Conservation (phyloP, 805 yeast genomes). For the Nakazawaea populi region DNA sequence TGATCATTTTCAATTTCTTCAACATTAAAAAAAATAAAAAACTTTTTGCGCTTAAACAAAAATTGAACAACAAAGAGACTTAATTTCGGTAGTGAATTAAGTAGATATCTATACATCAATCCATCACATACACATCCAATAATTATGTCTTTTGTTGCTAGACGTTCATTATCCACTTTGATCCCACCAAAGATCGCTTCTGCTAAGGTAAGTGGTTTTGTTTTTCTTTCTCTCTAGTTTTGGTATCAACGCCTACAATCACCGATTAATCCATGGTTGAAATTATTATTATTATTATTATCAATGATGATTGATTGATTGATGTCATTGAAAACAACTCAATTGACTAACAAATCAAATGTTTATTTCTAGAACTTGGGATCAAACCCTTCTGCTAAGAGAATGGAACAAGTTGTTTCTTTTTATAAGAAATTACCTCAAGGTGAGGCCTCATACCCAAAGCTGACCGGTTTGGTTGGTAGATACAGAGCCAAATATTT, state of each 20-base stretch:
- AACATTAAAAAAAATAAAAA: no score
- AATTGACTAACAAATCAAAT: neutral
- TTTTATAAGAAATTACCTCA: conserved; percentile 96
- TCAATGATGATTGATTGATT: neutral
- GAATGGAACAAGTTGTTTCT: conserved; percentile 90
- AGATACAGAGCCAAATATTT: conserved; percentile 83
- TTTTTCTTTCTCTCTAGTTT: conserved; percentile 12
- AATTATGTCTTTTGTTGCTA: conserved; percentile 70
- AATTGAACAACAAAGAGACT: neutral
- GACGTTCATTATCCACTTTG: conserved; percentile 91
- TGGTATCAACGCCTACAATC: neutral
- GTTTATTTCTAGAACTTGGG: conserved; percentile 66
- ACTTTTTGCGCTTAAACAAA: no score
- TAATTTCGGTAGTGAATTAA: neutral
- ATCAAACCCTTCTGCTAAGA: conserved; percentile 93
- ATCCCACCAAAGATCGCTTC: conserved; percentile 99
- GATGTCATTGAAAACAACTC: neutral
- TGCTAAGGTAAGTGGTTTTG: conserved; percentile 62
- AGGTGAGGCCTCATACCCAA: conserved; percentile 76
- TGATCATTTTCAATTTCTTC: no score
- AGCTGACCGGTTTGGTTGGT: conserved; percentile 63
- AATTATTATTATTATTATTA: no score
- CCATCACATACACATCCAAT: neutral
- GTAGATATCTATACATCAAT: neutral
- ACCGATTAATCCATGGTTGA: neutral